Percentiles rank a stretch among this genome's conserved stretches.
These are phyloP conservation scores for Handroanthus guayacan DNA, from an alignment of 257 asterid species.

Conservation along the genomic window DNA sequence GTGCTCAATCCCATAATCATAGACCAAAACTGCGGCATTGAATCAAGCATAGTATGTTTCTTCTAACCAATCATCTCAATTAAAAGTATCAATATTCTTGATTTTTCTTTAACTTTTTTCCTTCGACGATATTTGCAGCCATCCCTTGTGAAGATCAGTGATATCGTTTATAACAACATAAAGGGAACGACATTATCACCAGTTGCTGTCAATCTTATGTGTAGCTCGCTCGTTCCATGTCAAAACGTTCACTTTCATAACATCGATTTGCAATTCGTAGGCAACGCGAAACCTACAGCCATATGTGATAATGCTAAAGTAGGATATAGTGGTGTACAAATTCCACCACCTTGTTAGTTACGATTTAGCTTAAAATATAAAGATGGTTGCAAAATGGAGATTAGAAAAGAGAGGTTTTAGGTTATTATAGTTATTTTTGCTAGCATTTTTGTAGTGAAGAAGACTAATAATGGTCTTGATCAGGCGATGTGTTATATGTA, in stretches of 20 bases:
- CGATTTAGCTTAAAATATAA: not conserved
- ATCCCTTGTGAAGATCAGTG: constrained; percentile 52
- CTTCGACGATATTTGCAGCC: constrained; percentile 43
- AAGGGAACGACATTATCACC: constrained; percentile 50
- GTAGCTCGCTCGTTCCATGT: constrained; percentile 56
- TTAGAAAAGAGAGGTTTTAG: not conserved
- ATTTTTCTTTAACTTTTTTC: not conserved
- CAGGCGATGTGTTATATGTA: no score
- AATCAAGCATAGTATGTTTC: constrained; percentile 35
- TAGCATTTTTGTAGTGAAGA: not conserved
- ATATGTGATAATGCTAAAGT: constrained; percentile 49
- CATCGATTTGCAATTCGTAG: constrained; percentile 44
- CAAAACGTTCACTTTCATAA: constrained; percentile 44
- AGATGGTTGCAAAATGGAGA: not conserved
- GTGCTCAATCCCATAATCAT: constrained; percentile 61
- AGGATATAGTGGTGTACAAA: constrained; percentile 44
- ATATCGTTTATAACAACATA: constrained; percentile 54
- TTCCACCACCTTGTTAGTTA: constrained; percentile 47
- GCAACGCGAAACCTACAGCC: constrained; percentile 33
- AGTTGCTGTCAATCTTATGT: constrained; percentile 42
- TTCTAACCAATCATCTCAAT: no score
- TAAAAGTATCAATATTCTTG: not conserved
- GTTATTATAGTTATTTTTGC: not conserved
- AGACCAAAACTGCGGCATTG: constrained; percentile 48
- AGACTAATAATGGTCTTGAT: no score